These are phyloP conservation scores for Arabidopsis lyrata DNA, from an alignment of 441 rosid genomes.

Conservation along the genomic window DNA sequence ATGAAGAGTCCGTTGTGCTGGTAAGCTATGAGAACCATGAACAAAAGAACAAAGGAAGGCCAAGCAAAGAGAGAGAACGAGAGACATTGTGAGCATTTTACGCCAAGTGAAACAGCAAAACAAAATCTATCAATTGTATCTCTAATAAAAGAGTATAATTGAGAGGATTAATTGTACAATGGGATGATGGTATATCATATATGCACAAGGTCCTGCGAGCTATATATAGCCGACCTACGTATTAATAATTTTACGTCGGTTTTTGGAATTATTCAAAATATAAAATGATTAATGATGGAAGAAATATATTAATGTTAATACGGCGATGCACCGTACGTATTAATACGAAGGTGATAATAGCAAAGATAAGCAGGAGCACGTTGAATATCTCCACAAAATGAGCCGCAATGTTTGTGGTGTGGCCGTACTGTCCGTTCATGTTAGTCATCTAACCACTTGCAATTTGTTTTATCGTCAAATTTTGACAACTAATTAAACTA, in stretches of 20 bases:
- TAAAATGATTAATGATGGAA: not conserved
- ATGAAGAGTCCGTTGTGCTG: slow-evolving; percentile 29
- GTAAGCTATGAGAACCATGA: slow-evolving; percentile 36
- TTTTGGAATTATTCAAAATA: not conserved
- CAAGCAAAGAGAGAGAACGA: slow-evolving; percentile 37
- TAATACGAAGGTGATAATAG: slow-evolving; percentile 23
- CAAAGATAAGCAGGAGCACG: slow-evolving; percentile 27
- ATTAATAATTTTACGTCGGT: no score
- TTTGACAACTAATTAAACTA: not conserved
- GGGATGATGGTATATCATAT: not conserved
- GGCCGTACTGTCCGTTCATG: slow-evolving; percentile 32
- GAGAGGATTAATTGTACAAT: slow-evolving; percentile 4
- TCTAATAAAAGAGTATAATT: not conserved
- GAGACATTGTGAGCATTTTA: slow-evolving; percentile 34
- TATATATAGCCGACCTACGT: slow-evolving; percentile 34
- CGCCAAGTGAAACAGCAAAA: not conserved
- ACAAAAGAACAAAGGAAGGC: slow-evolving; percentile 20
- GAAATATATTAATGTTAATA: not conserved
- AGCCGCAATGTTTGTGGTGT: slow-evolving; percentile 39
- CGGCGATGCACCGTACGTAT: slow-evolving; percentile 35
- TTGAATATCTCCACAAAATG: slow-evolving; percentile 25
- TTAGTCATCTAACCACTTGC: slow-evolving; percentile 30
- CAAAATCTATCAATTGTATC: not conserved
- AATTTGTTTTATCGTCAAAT: not conserved
- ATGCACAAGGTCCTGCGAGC: slow-evolving; percentile 20